These are phyloP conservation scores for Beta corolliflora DNA, from an alignment of 179 eudicot species.

Conservation along the genomic window DNA sequence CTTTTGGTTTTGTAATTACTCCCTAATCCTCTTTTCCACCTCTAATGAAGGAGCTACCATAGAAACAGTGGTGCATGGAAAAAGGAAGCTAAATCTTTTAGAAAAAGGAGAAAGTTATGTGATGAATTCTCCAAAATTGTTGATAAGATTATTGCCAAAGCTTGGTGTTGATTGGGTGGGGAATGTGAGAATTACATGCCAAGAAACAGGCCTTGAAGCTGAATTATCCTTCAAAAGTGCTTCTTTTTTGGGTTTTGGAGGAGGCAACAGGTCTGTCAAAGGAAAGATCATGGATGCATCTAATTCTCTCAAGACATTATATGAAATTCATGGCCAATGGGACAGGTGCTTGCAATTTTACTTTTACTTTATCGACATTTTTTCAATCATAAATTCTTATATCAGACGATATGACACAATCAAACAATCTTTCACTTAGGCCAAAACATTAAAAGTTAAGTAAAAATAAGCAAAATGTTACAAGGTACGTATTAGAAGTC, in stretches of 20 bases:
- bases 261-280: conserved; percentile 42
- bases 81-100: conserved; percentile 49
- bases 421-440: too few relatives aligned
- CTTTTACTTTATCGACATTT: too few relatives aligned
- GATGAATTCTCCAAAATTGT: conserved; percentile 61
- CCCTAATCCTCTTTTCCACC: neutral
- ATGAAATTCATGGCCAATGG: conserved; percentile 75
- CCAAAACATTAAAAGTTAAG: too few relatives aligned
- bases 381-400: too few relatives aligned
- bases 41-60: conserved; percentile 47
- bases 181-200: conserved; percentile 53
- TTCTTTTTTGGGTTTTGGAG: conserved; percentile 49
- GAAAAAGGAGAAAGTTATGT: conserved; percentile 59
- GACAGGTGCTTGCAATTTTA: conserved; percentile 50
- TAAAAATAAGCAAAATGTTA: too few relatives aligned
- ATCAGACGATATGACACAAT: too few relatives aligned
- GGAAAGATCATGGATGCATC: conserved; percentile 60
- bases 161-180: conserved; percentile 75
- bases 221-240: conserved; percentile 48
- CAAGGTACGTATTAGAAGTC: too few relatives aligned
- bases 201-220: conserved; percentile 69
- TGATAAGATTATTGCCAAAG: conserved; percentile 65
- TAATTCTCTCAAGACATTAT: conserved; percentile 44
- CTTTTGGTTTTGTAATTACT: neutral
- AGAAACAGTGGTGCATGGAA: conserved; percentile 60